Evolutionary conservation across 129 eudicot species (phyloP), one percentile per base, ranked within the genome.

Genomic region (Kitagawia praeruptora): DNA sequence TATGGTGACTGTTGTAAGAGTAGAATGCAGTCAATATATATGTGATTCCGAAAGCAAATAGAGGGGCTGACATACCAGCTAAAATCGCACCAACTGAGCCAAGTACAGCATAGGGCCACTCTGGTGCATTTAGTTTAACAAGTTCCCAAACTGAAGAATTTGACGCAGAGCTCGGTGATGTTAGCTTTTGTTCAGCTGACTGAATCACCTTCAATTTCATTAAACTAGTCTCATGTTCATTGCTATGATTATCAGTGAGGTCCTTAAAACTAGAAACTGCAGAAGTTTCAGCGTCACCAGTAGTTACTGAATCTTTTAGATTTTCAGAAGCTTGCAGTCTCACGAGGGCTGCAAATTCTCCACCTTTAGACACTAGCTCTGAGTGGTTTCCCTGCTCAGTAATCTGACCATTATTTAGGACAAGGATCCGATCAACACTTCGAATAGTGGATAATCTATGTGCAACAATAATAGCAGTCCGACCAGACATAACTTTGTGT

Each of bases 31-130:
- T 87, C 87, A 92, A 86, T 53, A 88, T 83, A 72, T 90, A 89
- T 12, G 96, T 88, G 49, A 92, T 87, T 47, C 96, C 97, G 64
- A 87, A 80, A 47, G 97, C 96, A 84, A 92, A 92, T 6, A 90
- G 67, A 40, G 97, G 96, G 75, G 95, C 88, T 85, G 91, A 82
- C 87, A 88, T 85, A 14, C 97, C 97, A 1, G 93, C 97, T 58
- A 92, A 81, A 84, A 85, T 67, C 2, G 97, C 96, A 28, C 97
- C 97, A 51, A 92, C 66, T 41, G 96, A 92, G 28, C 96, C 97
- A 80, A 86, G 80, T 42, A 90, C 9, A 3, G 97, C 97, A 79
- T 82, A 88, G 19, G 93, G 96, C 93, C 96, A 90, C 61, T 92
- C 97, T 21, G 96, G 91, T 58, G 83, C 82, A 80, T 90, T 92